These are phyloP conservation scores for Strobilomyces confusus DNA, from an alignment of 768 basidiomycete genomes.

Conservation along the genomic window DNA sequence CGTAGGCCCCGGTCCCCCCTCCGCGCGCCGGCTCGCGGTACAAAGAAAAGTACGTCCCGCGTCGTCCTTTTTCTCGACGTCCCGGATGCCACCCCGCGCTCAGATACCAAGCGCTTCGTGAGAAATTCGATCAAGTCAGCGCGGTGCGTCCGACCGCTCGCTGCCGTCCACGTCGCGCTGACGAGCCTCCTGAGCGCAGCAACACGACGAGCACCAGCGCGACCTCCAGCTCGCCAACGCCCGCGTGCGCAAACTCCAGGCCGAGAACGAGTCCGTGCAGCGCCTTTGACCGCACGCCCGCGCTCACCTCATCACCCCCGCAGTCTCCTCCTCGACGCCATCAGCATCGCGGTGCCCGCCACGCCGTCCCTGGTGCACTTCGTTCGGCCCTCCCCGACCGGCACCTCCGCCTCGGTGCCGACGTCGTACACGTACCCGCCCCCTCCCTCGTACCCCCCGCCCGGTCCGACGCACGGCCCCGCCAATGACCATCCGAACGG, in stretches of 20 bases:
- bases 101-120: constrained; percentile 30
- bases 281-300: neutral
- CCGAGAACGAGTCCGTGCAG: constrained; percentile 30
- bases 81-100: neutral
- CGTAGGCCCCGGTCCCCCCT: constrained; percentile 12
- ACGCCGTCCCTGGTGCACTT: constrained; percentile 32
- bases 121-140: constrained; percentile 33
- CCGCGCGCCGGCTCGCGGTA: constrained; percentile 24
- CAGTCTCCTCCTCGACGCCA: constrained; percentile 32
- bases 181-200: too few species aligned
- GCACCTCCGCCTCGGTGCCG: constrained; percentile 16
- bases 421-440: constrained; percentile 17
- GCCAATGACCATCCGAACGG: constrained; percentile 24
- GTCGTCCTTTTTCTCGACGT: neutral
- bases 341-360: constrained; percentile 30
- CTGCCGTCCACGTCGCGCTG: too few species aligned
- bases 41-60: constrained; percentile 29
- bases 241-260: constrained; percentile 28
- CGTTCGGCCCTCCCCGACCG: constrained; percentile 26
- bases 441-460: constrained; percentile 4
- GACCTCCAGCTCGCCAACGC: constrained; percentile 27
- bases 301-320: neutral
- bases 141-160: constrained; percentile 23
- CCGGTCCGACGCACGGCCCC: constrained; percentile 24
- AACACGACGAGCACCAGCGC: constrained; percentile 24